These are phyloP conservation scores for Hemileccinum impolitum DNA, from an alignment of 768 basidiomycete genomes.

Conservation along the genomic window DNA sequence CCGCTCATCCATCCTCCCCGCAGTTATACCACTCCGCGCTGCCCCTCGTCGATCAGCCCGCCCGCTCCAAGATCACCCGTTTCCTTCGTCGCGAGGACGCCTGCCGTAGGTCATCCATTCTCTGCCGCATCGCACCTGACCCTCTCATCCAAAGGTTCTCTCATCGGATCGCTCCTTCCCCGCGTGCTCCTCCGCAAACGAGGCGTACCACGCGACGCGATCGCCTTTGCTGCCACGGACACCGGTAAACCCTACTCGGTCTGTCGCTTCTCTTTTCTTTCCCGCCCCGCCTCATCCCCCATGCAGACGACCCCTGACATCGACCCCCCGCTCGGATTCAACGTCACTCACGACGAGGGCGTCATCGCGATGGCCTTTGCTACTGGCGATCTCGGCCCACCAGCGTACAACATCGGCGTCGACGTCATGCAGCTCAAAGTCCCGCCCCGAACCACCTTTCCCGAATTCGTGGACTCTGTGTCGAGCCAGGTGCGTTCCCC, in stretches of 20 bases:
- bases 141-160: conserved; percentile 49
- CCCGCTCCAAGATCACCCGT: conserved; percentile 53
- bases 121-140: neutral
- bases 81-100: conserved; percentile 75
- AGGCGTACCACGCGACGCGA: conserved; percentile 44
- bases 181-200: conserved; percentile 58
- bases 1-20: neutral
- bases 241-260: conserved; percentile 78
- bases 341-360: conserved; percentile 78
- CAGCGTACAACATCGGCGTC: conserved; percentile 58
- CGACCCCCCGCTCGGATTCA: conserved; percentile 66
- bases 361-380: conserved; percentile 64
- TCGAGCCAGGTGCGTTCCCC: conserved; percentile 54
- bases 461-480: conserved; percentile 60
- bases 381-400: conserved; percentile 48
- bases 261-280: conserved; percentile 24
- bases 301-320: conserved; percentile 42
- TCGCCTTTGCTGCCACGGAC: conserved; percentile 55
- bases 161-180: conserved; percentile 74
- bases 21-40: conserved; percentile 67
- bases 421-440: conserved; percentile 79
- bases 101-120: conserved; percentile 50
- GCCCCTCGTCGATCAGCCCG: conserved; percentile 52
- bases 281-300: conserved; percentile 4
- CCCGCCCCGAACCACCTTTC: conserved; percentile 54